Evolutionary conservation across 2,329 filamentous ascomycete species (phyloP).

Genomic region (Thermothelomyces thermophilus): DNA sequence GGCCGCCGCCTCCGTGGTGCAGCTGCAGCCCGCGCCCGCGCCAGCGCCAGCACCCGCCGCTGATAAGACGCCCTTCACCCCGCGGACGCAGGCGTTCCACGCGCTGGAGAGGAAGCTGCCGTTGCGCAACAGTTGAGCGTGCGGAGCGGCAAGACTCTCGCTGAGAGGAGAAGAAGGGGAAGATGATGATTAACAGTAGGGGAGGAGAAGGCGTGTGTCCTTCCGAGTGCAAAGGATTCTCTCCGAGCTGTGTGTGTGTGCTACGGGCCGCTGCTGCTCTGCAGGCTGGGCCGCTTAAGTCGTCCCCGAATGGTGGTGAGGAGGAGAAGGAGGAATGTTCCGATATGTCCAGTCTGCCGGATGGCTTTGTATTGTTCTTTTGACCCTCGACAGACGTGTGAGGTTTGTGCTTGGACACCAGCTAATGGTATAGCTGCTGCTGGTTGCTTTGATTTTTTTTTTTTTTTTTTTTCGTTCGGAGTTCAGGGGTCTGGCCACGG

Average conservation of each 20-base stretch:
- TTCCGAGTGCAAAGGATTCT: too few relatives aligned
- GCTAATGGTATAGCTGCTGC: not conserved
- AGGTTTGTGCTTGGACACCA: too few relatives aligned
- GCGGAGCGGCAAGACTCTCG: too few relatives aligned
- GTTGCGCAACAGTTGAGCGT: constrained; percentile 27
- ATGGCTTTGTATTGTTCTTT: constrained; percentile 1
- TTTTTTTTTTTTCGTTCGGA: not conserved
- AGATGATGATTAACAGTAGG: too few relatives aligned
- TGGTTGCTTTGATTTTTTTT: not conserved
- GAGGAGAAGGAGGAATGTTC: not conserved
- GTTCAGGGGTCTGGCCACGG: not conserved
- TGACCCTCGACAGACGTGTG: too few relatives aligned
- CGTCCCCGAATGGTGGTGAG: not conserved
- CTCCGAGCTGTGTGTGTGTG: too few relatives aligned
- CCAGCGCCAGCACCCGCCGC: too few relatives aligned
- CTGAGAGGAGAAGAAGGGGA: too few relatives aligned
- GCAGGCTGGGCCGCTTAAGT: constrained; percentile 4
- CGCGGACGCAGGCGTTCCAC: constrained; percentile 62
- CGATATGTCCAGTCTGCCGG: not conserved
- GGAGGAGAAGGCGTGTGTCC: too few relatives aligned
- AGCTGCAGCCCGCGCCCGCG: constrained; percentile 42
- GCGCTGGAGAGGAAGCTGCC: constrained; percentile 54
- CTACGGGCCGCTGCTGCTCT: constrained; percentile 5
- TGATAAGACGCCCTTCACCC: constrained; percentile 59
- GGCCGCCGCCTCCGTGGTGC: constrained; percentile 39